Base-by-base conservation (phyloP, 2,329 filamentous ascomycete genomes). In the Elsinoe fawcettii region DNA sequence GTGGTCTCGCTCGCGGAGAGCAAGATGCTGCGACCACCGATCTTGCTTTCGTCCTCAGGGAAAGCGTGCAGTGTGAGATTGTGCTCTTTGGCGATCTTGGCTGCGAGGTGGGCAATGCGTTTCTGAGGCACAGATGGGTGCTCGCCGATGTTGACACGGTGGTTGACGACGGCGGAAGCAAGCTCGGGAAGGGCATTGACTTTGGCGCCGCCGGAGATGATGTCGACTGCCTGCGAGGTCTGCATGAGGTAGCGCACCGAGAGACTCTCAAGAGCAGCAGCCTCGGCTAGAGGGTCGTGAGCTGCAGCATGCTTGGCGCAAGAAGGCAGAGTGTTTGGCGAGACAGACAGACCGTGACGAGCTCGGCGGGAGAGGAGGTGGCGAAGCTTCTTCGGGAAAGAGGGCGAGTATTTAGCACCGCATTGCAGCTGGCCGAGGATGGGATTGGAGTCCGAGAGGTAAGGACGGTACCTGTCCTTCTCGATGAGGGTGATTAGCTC, bases 401-500 rank as follows among this genome's bases (percentile, higher is more conserved):
- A 67, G 0, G 80, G 77, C 0, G 80, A 80, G 63, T 84, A 78
- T 4, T 76, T 74, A 0, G 78, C 80, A 41, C 81, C 76, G 61
- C 83, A 86, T 60, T 80, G 73, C 1, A 86, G 70, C 58, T 80
- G 74, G 53, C 76, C 72, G 60, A 83, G 75, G 23, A 81, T 76
- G 0, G 83, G 82, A 51, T 81, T 81, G 12, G 75, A 70, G 9
- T 76, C 69, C 9, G 75, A 71, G 2, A 81, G 70, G 32, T 70
- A 70, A 1, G 82, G 78, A 2, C 74, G 68, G 66, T 81, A 86
- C 0, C 80, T 75, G 37, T 80, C 72, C 1, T 74, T 69, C 64
- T 89, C 86, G 1, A 89, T 79, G n/a, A 76, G 70, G n/a, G 78
- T 76, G 59, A 88, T 77, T 36, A 88, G 77, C 65, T 88, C 82